A percentile compares a stretch with the other conserved stretches of the same genome.
These are phyloP conservation scores for Elongisporangium undulatum DNA, from an alignment of 352 stramenopile species.

Conservation along the genomic window DNA sequence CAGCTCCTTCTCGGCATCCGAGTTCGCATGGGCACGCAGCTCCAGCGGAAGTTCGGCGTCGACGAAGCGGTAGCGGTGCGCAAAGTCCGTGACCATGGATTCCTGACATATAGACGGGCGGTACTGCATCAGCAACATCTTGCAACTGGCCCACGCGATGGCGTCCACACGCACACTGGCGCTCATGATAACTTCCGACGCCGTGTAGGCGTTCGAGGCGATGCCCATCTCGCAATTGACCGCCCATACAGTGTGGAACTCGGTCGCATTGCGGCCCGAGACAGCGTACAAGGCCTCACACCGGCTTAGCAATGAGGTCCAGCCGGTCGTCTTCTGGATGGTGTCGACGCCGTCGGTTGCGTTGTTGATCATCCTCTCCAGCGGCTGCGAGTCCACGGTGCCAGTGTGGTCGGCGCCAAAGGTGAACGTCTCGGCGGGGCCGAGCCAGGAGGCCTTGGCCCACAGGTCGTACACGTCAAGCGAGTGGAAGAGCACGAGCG, in stretches of 20 bases:
- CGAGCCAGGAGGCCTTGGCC: constrained; percentile 28
- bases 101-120: constrained; percentile 53
- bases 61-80: constrained; percentile 29
- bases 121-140: constrained; percentile 44
- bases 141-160: constrained; percentile 48
- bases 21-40: constrained; percentile 30
- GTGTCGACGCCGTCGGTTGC: background rate
- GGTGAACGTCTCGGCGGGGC: constrained; percentile 13
- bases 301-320: background rate
- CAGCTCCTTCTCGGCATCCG: constrained; percentile 45
- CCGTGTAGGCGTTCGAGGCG: constrained; percentile 6
- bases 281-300: constrained; percentile 12
- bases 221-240: constrained; percentile 21
- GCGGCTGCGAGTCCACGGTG: constrained; percentile 7
- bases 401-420: constrained; percentile 12
- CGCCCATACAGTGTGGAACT: constrained; percentile 12
- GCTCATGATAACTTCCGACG: constrained; percentile 29
- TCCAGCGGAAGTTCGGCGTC: constrained; percentile 17
- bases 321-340: background rate
- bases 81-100: constrained; percentile 45
- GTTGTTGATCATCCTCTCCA: constrained; percentile 10
- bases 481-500: constrained; percentile 23
- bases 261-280: background rate
- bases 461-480: constrained; percentile 28
- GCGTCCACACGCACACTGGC: constrained; percentile 43